Base-by-base conservation (phyloP, 2,329 filamentous ascomycete species). In the Claviceps quebecensis region DNA sequence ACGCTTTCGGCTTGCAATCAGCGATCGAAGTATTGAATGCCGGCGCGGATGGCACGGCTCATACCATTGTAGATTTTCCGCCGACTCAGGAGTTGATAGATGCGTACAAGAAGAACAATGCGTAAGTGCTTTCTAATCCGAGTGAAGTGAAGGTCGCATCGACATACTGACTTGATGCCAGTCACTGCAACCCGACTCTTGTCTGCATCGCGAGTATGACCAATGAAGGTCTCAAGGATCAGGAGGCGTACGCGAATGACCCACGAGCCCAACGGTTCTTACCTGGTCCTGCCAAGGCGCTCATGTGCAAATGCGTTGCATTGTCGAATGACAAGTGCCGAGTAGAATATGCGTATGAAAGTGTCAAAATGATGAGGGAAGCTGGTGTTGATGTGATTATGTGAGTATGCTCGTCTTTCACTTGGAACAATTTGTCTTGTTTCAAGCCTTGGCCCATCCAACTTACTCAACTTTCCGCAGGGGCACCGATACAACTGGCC, bases 41-140 rank as follows among this genome's bases (percentile, higher is more conserved):
- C 1, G 64, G 64, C 1, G 55, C 60, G 1, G 57, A 67, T 49
- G 64, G 64, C 1, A 50, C 63, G 17, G 58, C 63, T 5, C 64
- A 66, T 50, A 63, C 58, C 4, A 63, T 65, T 50, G 56, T 59
- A 17, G 63, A 67, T 41, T 49, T 58, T 41, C 57, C 59, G 4
- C 57, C 57, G 5, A 62, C 50, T 2, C 46, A 57, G 17, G 57
- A 57, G 5, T 41, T 61, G 19, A 53, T 61, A 1, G 56, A 59
- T 7, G 55, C 56, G 3, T 60, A 61, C 46, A 52, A 58, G 54
- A 45, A 58, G 54, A 53, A 56, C 26, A 55, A 57, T 41, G 50
- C 59, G 48, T 48, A 49, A 38, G 51, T 49, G 14, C 34, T 40
- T n/a, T 39, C 14, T 14, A 36, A 34, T 34, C 38, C 2, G 22